Evolutionary conservation across 495 filamentous ascomycete genomes (phyloP), one percentile per base, ranked within the genome.

Genomic region (Neurospora sp.): DNA sequence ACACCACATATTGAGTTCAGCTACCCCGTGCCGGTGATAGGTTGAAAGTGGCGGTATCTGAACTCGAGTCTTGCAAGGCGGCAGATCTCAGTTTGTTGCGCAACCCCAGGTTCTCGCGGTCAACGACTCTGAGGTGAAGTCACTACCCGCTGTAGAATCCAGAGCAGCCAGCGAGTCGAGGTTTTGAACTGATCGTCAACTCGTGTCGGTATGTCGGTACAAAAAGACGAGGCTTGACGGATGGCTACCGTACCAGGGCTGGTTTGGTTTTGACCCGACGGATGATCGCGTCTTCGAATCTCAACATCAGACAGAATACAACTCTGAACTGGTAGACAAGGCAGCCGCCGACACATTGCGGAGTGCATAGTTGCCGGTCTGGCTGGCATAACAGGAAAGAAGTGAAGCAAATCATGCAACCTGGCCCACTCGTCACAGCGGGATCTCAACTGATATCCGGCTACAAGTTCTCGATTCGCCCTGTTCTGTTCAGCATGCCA

Each of bases 71-170:
- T 69, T 69, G 73, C 23, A 38, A 69, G 48, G 37, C 72, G 12
- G 20, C 72, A 70, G 76, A 69, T 20, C 74, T 54, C 76, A 42
- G 40, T 71, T 72, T 71, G 42, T 76, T 72, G 69, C 74, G 70
- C 20, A 18, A 66, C 54, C 23, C 27, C 54, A 66, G 14, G 54
- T 66, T 18, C 27, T 66, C 54, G 27, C 54, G 27, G 27, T 35
- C 27, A 66, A 5, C 14, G 5, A 7, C 0, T 66, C 5, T 37
- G 14, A 6, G 5, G 12, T 31, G 12, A 66, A 66, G 54, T 66
- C 54, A 66, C 3, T 66, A 35, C 54, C 54, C 54, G 27, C 7
- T 14, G 27, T 18, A 66, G 5, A 18, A 66, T 18, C 12, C 27
- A 62, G 23, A 31, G 54, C 27, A 31, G 27, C 11, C 54, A 31